Conservation (phyloP, 2,329 filamentous ascomycete species). For the Ceratocystis lukuohia region DNA sequence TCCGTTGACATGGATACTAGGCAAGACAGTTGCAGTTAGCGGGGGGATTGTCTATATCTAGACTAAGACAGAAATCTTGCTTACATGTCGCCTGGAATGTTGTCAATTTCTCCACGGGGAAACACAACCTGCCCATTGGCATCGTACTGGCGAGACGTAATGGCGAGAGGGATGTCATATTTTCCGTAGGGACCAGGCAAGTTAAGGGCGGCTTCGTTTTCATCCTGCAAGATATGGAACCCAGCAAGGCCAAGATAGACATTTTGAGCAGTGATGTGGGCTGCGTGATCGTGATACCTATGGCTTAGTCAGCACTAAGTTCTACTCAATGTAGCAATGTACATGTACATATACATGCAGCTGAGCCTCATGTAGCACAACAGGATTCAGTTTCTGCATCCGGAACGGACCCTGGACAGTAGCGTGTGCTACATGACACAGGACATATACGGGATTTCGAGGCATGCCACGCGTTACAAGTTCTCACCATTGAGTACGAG, state of each 20-base stretch:
- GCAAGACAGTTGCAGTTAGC: background rate
- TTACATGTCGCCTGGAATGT: slow-evolving; percentile 40
- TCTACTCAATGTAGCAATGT: background rate
- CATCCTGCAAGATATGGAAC: slow-evolving; percentile 41
- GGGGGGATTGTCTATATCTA: background rate
- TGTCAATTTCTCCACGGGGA: slow-evolving; percentile 32
- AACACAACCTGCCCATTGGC: slow-evolving; percentile 36
- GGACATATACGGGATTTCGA: background rate
- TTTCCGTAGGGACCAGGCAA: slow-evolving; percentile 37
- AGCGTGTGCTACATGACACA: background rate
- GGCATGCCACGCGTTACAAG: background rate
- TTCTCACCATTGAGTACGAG: slow-evolving; percentile 37
- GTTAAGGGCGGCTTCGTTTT: slow-evolving; percentile 34
- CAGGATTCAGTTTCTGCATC: background rate
- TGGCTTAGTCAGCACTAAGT: background rate
- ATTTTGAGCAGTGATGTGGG: slow-evolving; percentile 37
- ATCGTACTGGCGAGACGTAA: slow-evolving; percentile 40
- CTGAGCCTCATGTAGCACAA: background rate
- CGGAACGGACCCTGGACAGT: background rate
- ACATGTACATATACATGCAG: background rate
- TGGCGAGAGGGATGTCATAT: slow-evolving; percentile 40
- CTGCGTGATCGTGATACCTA: slow-evolving; percentile 37
- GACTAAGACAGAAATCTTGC: background rate
- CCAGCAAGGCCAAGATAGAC: slow-evolving; percentile 44
- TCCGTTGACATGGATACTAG: slow-evolving; percentile 30